Percentiles rank a stretch among this genome's conserved stretches.
phyloP scores from a whole-genome alignment of 352 stramenopile genomes.

The Globisporangium nodosum region DNA sequence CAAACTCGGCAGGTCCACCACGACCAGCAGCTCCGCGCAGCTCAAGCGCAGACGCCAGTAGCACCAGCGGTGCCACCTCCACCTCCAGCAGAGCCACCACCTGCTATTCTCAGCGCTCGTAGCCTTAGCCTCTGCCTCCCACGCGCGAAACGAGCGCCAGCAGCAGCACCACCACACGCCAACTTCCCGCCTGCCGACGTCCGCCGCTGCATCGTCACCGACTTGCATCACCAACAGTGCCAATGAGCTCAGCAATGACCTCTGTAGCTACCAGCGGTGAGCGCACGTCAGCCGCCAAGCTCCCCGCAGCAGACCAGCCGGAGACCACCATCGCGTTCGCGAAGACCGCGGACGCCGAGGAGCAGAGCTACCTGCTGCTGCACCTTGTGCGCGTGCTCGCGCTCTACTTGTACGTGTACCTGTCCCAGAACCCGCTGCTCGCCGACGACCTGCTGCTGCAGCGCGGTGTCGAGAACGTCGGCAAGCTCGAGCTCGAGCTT shows the following conservation, averaged over 20 bases:
- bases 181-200: background rate
- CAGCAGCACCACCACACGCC: background rate
- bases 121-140: background rate
- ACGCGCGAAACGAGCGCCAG: background rate
- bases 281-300: background rate
- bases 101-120: background rate
- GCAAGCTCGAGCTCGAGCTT: slow-evolving; percentile 25
- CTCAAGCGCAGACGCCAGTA: background rate
- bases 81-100: too few species aligned
- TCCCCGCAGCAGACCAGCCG: background rate
- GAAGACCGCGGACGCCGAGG: background rate
- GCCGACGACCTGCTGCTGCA: slow-evolving; percentile 32
- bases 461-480: slow-evolving; percentile 11
- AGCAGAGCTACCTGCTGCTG: slow-evolving; percentile 28
- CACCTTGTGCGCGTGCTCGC: slow-evolving; percentile 60
- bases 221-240: background rate
- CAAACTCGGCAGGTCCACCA: background rate
- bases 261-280: background rate
- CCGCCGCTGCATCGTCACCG: background rate
- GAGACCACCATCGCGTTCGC: background rate
- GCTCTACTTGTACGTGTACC: slow-evolving; percentile 52
- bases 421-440: slow-evolving; percentile 32
- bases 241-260: background rate
- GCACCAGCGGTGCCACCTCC: background rate
- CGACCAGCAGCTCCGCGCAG: background rate